Base-by-base conservation (phyloP, 768 basidiomycete species). In the Lepiota subincarnata region DNA sequence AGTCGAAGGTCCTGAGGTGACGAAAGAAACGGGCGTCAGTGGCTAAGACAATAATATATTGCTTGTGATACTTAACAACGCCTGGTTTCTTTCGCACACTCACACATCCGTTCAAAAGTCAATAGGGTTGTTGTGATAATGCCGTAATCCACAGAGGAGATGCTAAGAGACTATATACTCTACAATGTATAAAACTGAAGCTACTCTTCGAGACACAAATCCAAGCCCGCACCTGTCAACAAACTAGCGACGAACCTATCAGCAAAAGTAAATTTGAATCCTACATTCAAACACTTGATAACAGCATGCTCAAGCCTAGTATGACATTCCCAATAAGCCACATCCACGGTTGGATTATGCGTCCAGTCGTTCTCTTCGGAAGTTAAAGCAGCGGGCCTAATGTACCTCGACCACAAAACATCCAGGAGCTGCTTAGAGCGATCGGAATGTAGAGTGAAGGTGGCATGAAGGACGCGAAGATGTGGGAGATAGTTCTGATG, bases 221-320 rank as follows among this genome's bases (percentile, higher is more conserved):
- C 2, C 42, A 52, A 43, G 0, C 50, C 50, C 20, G 19, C 35
- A 11, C 24, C 34, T 22, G 26, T 43, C 41, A 52, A 22, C 1
- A 44, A 1, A 4, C 20, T 36, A 5, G 19, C 41, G 0, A 52
- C 42, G 12, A 16, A 20, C 34, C 42, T 52, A 41, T 52, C 50
- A 5, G 41, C 20, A 18, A 16, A 22, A 1, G 34, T 42, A 24
- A 52, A 52, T 20, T 52, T 41, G 19, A 52, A 52, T 20, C 50
- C 50, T 22, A 52, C 43, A 12, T 41, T 40, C 50, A 40, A 52
- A 20, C 50, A 52, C n/a, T 52, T 52, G 34, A 52, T 43, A 2
- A 24, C 16, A 7, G 50, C 50, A 2, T 43, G 31, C 4, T 52
- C 42, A 3, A 52, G 31, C 10, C 50, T 12, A 1, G 41, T 52